Evolutionary conservation across 495 filamentous ascomycete genomes (phyloP).

Genomic region (Amniculicola lignicola): DNA sequence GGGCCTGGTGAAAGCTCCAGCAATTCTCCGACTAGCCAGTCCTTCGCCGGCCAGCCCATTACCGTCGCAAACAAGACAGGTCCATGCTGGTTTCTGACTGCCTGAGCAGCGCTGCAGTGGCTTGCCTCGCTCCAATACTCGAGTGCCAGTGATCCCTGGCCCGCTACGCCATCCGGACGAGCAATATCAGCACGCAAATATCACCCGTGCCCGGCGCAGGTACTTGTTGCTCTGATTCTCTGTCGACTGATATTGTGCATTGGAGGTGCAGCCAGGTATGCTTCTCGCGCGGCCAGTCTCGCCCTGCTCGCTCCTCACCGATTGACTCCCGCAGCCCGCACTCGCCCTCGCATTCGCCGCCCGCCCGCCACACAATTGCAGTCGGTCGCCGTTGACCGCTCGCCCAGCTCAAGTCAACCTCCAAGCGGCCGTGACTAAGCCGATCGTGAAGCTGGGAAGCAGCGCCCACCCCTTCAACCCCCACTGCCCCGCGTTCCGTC

Average conservation of each 20-base stretch:
- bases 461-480: not conserved
- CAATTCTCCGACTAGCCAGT: slow-evolving; percentile 6
- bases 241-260: not conserved
- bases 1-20: not conserved
- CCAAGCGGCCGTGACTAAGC: slow-evolving; percentile 11
- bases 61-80: slow-evolving; percentile 10
- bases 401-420: no score
- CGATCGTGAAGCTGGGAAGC: slow-evolving; percentile 17
- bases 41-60: not conserved
- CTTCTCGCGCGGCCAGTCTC: no score
- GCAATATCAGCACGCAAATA: slow-evolving; percentile 18
- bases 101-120: not conserved
- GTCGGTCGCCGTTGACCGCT: no score
- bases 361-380: no score
- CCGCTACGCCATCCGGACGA: not conserved
- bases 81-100: slow-evolving; percentile 11
- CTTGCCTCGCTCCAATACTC: not conserved
- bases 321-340: no score
- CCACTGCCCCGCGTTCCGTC: slow-evolving; percentile 18
- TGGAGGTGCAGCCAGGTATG: no score
- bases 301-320: no score
- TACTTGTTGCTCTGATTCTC: not conserved
- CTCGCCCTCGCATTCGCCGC: no score
- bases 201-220: slow-evolving; percentile 1
- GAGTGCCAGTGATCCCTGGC: not conserved